Conservation (phyloP, 2,329 filamentous ascomycete genomes). For the Thielaviopsis musarum region DNA sequence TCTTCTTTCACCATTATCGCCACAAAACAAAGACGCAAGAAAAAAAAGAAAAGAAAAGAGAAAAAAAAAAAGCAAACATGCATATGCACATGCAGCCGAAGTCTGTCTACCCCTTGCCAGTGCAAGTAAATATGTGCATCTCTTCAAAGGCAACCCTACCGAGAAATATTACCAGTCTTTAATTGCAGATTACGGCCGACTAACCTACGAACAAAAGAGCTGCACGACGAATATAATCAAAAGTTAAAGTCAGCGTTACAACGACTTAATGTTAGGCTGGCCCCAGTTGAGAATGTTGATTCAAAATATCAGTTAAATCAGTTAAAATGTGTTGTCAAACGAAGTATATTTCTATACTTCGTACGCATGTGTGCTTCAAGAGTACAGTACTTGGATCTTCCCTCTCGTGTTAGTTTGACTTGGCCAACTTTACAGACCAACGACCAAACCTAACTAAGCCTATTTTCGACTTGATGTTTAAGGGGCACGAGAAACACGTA, state of each 20-base stretch:
- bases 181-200: neutral
- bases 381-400: neutral
- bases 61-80: neutral
- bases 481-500: neutral
- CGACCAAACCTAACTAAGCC: too few relatives aligned
- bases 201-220: neutral
- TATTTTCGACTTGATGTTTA: neutral
- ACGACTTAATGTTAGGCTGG: too few relatives aligned
- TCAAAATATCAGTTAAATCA: neutral
- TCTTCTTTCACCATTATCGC: neutral
- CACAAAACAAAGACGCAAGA: neutral
- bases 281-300: too few relatives aligned
- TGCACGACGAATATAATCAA: neutral
- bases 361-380: neutral
- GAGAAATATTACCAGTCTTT: neutral
- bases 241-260: too few relatives aligned
- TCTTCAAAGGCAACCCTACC: neutral
- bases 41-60: neutral
- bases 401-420: neutral
- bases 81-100: neutral
- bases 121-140: neutral
- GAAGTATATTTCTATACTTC: neutral
- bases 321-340: neutral
- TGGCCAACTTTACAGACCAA: too few relatives aligned
- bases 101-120: neutral